These are phyloP conservation scores for Glutinoglossum americanum DNA, from an alignment of 495 filamentous ascomycete species.

Conservation along the genomic window DNA sequence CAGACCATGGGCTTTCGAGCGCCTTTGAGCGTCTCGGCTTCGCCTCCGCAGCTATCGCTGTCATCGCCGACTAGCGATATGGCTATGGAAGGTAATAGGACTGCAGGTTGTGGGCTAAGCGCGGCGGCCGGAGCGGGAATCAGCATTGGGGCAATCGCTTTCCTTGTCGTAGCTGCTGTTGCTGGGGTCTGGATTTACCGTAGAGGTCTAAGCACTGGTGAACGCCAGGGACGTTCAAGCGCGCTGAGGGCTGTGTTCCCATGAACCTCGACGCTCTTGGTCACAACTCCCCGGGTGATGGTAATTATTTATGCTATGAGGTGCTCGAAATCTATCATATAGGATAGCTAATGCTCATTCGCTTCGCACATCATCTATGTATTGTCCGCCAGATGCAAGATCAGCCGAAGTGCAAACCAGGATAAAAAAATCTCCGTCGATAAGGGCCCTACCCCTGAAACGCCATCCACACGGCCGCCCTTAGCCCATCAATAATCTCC, in stretches of 20 bases:
- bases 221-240: neutral
- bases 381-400: neutral
- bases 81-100: neutral
- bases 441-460: neutral
- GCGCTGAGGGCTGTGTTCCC: neutral
- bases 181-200: neutral
- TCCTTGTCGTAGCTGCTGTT: neutral
- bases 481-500: conserved; percentile 17
- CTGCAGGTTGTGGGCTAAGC: neutral
- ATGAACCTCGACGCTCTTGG: neutral
- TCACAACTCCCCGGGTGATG: neutral
- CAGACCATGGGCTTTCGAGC: neutral
- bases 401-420: neutral
- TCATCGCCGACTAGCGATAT: neutral
- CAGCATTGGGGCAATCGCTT: neutral
- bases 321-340: neutral
- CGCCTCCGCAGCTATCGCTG: neutral
- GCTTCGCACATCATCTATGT: neutral
- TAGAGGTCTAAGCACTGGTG: neutral
- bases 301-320: too few relatives aligned
- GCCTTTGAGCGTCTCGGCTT: neutral
- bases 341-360: neutral
- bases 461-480: conserved; percentile 17
- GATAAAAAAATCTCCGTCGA: neutral
- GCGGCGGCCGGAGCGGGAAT: neutral